Evolutionary conservation across 306 rosid genomes (phyloP), one percentile per base, ranked within the genome.

Genomic region (Chamaecrista fasciculata): DNA sequence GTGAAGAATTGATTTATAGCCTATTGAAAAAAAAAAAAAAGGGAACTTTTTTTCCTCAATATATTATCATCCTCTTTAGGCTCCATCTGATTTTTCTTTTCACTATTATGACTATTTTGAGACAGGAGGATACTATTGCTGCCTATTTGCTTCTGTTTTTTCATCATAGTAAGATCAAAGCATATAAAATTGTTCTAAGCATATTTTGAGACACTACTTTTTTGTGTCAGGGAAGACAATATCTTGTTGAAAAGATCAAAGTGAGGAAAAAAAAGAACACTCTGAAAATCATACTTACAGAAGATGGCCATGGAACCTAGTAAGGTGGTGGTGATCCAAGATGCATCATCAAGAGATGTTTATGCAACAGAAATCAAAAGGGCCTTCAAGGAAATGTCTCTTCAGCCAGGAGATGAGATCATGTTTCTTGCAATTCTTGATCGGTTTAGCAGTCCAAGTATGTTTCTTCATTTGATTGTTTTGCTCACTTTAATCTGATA

Each of bases 381-480:
- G 74, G 79, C 84, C 83, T 82, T 85, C 63, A 47, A 52, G n/a
- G 51, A 39, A 67, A 76, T 79, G 15, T 48, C 80, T 31, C 81
- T 79, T 40, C 73, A 76, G 53, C 75, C 81, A 16, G 46, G 65
- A 60, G 47, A 34, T 19, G 47, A 36, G 66, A 25, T 60, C 20
- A 11, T 3, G 0, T 12, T 60, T 14, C 19, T 60, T 3, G 86
- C 84, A 3, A 81, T 92, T 77, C 89, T 87, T 81, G 92, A 84
- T 62, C 86, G 84, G 85, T 78, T 86, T 83, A 83, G 72, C 74
- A 89, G 78, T 55, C 92, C 98, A 53, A 78, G 95, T 92, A 86
- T 57, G 95, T 89, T 84, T 79, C 67, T 42, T 48, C 75, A 21
- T 34, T 66, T 23, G 36, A 28, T 14, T 43, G 68, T 55, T 42